Conservation (phyloP, 345 rosid genomes). For the Eutrema heterophyllum region DNA sequence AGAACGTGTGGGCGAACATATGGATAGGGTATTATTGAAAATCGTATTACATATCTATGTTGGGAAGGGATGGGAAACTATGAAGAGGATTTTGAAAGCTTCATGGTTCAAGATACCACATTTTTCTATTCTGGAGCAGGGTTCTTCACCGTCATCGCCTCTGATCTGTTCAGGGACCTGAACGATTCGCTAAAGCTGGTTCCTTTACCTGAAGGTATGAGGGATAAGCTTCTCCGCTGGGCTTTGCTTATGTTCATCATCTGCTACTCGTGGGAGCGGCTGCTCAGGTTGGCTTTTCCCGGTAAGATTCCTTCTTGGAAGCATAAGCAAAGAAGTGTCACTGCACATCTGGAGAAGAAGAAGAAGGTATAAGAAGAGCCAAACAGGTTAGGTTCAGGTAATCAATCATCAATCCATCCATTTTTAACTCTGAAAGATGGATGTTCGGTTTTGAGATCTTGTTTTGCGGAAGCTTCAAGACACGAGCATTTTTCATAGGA, state of each 20-base stretch:
- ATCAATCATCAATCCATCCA: not conserved
- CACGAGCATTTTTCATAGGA: not conserved
- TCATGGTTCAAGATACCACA: no score
- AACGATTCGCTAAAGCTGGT: slow-evolving; percentile 90
- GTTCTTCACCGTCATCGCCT: slow-evolving; percentile 73
- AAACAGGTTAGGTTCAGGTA: slow-evolving; percentile 18
- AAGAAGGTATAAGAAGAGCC: slow-evolving; percentile 44
- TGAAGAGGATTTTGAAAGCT: no score
- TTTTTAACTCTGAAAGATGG: slow-evolving; percentile 12
- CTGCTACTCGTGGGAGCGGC: slow-evolving; percentile 82
- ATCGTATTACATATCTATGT: no score
- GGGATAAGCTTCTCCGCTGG: slow-evolving; percentile 82
- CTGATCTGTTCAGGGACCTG: slow-evolving; percentile 75
- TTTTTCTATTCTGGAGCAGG: slow-evolving; percentile 41
- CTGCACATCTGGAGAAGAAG: slow-evolving; percentile 59
- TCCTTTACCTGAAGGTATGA: slow-evolving; percentile 69
- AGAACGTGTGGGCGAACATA: no score
- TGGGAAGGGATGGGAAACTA: no score
- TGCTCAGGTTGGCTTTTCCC: slow-evolving; percentile 79
- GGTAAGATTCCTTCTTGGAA: slow-evolving; percentile 82
- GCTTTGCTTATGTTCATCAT: slow-evolving; percentile 64
- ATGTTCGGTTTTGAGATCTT: not conserved
- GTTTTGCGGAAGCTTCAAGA: not conserved
- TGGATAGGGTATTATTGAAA: no score
- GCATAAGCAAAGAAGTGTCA: slow-evolving; percentile 51